These are phyloP conservation scores for Verticillium zaregamsianum DNA, from an alignment of 2,329 filamentous ascomycete species.

Conservation along the genomic window DNA sequence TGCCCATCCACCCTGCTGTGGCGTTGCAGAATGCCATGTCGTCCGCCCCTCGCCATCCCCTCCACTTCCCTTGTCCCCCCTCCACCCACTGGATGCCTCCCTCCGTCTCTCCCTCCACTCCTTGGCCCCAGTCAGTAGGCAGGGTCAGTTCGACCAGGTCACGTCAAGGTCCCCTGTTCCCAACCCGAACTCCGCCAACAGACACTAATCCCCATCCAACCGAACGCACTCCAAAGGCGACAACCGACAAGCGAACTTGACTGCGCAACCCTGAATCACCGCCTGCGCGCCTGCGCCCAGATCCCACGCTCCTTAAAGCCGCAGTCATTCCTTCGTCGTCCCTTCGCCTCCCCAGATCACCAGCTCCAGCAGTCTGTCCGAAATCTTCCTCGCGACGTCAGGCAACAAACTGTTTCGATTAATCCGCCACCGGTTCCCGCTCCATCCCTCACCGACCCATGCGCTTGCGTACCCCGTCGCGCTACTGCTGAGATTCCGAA, in stretches of 20 bases:
- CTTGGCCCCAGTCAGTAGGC: background rate
- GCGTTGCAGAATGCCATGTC: background rate
- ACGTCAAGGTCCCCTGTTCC: background rate
- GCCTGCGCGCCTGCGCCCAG: background rate
- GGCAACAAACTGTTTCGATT: background rate
- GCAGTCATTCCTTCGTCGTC: background rate
- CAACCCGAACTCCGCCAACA: background rate
- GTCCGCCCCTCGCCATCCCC: background rate
- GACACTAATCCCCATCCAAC: background rate
- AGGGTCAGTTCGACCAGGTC: too few relatives aligned
- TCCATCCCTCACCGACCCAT: background rate
- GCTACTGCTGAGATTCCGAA: background rate
- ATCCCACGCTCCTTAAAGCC: background rate
- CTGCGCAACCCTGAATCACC: background rate
- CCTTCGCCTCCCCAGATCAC: background rate
- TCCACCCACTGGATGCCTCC: background rate
- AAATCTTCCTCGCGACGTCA: background rate
- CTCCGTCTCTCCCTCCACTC: background rate
- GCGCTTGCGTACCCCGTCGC: background rate
- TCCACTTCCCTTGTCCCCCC: background rate
- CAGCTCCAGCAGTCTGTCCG: background rate
- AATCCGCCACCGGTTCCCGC: background rate
- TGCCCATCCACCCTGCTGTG: background rate
- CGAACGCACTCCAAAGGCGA: background rate
- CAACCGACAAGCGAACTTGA: background rate